Base-by-base conservation (phyloP, 208 protist species). In the Entamoeba invadens region DNA sequence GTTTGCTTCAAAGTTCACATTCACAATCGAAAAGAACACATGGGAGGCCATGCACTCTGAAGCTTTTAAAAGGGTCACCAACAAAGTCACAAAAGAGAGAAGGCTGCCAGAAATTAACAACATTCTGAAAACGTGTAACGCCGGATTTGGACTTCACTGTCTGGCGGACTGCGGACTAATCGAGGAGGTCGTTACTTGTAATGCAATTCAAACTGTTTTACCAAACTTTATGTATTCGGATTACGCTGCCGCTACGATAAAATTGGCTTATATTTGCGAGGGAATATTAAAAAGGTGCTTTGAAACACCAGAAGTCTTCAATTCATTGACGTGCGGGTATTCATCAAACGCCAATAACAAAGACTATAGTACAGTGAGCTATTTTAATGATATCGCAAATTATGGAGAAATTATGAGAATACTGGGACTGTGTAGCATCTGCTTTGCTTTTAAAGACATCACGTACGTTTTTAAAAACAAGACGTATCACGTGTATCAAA, bases 1-100 rank as follows among this genome's bases (percentile, higher is more conserved):
- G 31, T 97, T 97, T 93, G 91, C 94, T 72, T 42, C 93, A 42
- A 93, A 95, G 10, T 94, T 95, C 42, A 18, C n/a, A 0, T 95
- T 96, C 50, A 92, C 12, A 2, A 25, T 93, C 3, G 45, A 93
- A 21, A 2, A 31, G 18, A 6, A 31, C 68, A 57, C 42, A 68
- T 0, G 35, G 21, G 25, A 68, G 6, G 92, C 45, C 45, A 38
- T 51, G 46, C 4, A 6, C 45, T 6, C n/a, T 46, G 38, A 3
- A 31, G 12, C 12, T 18, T 12, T 93, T 3, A 10, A 31, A 51
- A 10, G n/a, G 14, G 44, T 8, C 1, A 25, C 51, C 3, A n/a
- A 51, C 6, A 18, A 45, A 50, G 44, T 93, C 44, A 51, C 46
- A 45, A 51, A 45, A 93, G 51, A 4, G 25, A 93, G 45, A 50